phyloP scores from a whole-genome alignment of 176 grass and related monocot genomes.

The Avena eriantha region DNA sequence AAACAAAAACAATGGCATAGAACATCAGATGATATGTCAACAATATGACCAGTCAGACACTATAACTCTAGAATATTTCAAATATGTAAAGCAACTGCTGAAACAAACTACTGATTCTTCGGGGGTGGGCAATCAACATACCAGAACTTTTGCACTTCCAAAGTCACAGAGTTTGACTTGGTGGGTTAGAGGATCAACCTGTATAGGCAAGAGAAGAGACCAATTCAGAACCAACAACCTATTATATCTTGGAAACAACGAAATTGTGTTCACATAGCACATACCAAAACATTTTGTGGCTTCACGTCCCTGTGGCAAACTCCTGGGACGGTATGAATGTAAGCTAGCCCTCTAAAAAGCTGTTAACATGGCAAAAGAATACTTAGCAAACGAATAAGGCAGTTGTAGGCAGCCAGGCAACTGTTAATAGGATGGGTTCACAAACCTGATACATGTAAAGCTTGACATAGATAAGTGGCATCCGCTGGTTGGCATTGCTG shows the following conservation, averaged over 20 bases:
- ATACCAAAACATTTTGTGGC: conserved; percentile 97
- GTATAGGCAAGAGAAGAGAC: conserved; percentile 34
- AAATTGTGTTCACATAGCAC: conserved; percentile 35
- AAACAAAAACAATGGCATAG: conserved; percentile 4
- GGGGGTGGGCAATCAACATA: conserved; percentile 46
- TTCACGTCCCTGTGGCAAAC: conserved; percentile 98
- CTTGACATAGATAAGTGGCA: conserved; percentile 96
- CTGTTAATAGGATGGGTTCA: background rate
- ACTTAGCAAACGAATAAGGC: background rate
- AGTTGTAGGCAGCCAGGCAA: background rate
- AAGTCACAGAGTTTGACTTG: conserved; percentile 99
- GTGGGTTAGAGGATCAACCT: conserved; percentile 98
- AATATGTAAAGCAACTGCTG: background rate
- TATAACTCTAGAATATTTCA: conserved; percentile 8
- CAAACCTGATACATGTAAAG: conserved; percentile 97
- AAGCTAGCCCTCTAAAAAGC: conserved; percentile 97
- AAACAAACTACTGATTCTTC: background rate
- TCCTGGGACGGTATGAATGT: conserved; percentile 94
- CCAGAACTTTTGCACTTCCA: conserved; percentile 98
- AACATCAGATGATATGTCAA: conserved; percentile 4
- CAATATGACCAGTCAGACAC: background rate
- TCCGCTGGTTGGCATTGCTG: conserved; percentile 95
- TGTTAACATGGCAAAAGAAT: conserved; percentile 42
- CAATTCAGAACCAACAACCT: conserved; percentile 37
- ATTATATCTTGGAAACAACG: conserved; percentile 28